These are phyloP conservation scores for Fusarium guadeloupense DNA, from an alignment of 2,329 filamentous ascomycete genomes.

Conservation along the genomic window DNA sequence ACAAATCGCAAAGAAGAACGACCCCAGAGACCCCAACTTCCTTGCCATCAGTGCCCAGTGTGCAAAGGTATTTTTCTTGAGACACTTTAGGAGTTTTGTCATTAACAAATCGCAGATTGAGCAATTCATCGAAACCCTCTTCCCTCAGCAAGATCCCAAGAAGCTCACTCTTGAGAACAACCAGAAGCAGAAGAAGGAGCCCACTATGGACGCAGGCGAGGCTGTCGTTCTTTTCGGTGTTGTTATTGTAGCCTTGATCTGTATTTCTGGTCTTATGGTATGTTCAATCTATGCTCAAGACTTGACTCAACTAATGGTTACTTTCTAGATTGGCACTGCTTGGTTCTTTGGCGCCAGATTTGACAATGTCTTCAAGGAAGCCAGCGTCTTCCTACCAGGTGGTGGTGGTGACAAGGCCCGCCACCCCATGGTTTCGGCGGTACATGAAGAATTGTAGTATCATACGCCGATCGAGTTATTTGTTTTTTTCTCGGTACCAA, in stretches of 20 bases:
- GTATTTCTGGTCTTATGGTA: slow-evolving; percentile 85
- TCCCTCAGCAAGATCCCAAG: slow-evolving; percentile 82
- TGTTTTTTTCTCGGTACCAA: slow-evolving; percentile 30
- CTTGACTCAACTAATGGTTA: neutral
- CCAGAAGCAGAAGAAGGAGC: slow-evolving; percentile 52
- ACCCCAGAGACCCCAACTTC: slow-evolving; percentile 91
- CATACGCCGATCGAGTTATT: slow-evolving; percentile 22
- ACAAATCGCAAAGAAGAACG: slow-evolving; percentile 92
- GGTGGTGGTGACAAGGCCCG: slow-evolving; percentile 34
- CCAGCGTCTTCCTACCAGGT: slow-evolving; percentile 37
- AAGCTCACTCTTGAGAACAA: slow-evolving; percentile 56
- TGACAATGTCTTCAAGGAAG: slow-evolving; percentile 58
- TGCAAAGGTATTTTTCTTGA: slow-evolving; percentile 69
- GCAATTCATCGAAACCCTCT: slow-evolving; percentile 93
- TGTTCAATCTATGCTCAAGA: slow-evolving; percentile 44
- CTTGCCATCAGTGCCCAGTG: slow-evolving; percentile 91
- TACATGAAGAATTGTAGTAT: slow-evolving; percentile 50
- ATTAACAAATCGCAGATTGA: slow-evolving; percentile 71
- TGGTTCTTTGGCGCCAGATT: slow-evolving; percentile 86
- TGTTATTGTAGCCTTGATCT: slow-evolving; percentile 72
- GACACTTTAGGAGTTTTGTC: neutral
- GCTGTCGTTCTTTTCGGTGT: slow-evolving; percentile 72
- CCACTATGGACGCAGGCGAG: slow-evolving; percentile 65
- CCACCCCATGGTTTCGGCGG: slow-evolving; percentile 40
- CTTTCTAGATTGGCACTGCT: slow-evolving; percentile 74